Percentiles rank a stretch among this genome's conserved stretches.
Evolutionary conservation across 1,284 basidiomycete genomes (phyloP).

Genomic region (Cutaneotrichosporon sp.): DNA sequence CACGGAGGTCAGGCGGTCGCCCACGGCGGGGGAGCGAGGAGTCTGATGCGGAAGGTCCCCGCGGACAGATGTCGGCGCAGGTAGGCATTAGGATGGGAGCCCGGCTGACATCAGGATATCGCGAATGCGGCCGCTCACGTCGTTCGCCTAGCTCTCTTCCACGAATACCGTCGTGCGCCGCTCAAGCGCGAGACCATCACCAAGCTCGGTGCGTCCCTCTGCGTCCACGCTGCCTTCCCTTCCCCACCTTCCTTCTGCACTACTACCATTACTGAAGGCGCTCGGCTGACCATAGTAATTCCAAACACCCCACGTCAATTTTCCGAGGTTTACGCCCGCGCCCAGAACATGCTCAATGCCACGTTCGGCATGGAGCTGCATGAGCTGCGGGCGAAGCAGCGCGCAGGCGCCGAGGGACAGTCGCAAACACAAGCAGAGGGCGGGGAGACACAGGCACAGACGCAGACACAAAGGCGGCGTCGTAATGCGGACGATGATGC

Average conservation of each 20-base stretch:
- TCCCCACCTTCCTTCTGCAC: not conserved
- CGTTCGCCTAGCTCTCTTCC: slow-evolving; percentile 40
- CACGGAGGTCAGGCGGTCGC: not conserved
- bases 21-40: not conserved
- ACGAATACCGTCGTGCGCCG: slow-evolving; percentile 35
- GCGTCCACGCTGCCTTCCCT: slow-evolving; percentile 5
- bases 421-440: slow-evolving; percentile 22
- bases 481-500: slow-evolving; percentile 22
- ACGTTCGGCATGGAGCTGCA: slow-evolving; percentile 44
- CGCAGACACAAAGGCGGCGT: slow-evolving; percentile 12
- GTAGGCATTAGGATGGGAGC: not conserved
- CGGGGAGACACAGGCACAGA: slow-evolving; percentile 27
- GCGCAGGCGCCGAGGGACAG: slow-evolving; percentile 18
- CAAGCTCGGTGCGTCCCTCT: slow-evolving; percentile 32
- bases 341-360: slow-evolving; percentile 28
- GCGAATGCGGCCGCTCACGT: slow-evolving; percentile 29
- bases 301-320: slow-evolving; percentile 26
- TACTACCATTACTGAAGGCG: not conserved
- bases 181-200: slow-evolving; percentile 32
- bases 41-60: not conserved
- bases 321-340: slow-evolving; percentile 27
- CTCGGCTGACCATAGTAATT: slow-evolving; percentile 21
- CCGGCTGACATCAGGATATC: slow-evolving; percentile 29
- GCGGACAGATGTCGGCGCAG: not conserved
- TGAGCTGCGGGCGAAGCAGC: slow-evolving; percentile 32